Conservation (phyloP, 768 basidiomycete species). For the Postia placenta region DNA sequence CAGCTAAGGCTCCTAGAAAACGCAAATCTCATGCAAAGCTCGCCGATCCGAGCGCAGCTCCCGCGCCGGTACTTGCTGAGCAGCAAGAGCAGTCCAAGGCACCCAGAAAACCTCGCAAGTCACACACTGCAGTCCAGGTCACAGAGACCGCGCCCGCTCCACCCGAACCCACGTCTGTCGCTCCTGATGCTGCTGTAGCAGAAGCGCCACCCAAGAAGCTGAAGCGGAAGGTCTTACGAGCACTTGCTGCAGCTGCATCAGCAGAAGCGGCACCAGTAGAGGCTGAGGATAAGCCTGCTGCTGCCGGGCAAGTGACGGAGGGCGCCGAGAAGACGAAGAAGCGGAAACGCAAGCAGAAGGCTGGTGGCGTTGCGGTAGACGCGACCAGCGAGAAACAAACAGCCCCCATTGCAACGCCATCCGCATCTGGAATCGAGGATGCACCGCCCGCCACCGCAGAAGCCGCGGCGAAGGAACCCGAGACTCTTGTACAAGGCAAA, state of each 20-base stretch:
- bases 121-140: too few species aligned
- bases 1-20: background rate
- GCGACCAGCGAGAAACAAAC: background rate
- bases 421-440: too few species aligned
- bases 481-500: background rate
- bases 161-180: background rate
- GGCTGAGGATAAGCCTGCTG: background rate
- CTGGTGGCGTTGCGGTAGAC: background rate
- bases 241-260: background rate
- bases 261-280: background rate
- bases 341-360: background rate
- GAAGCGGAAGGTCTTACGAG: background rate
- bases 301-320: background rate
- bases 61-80: background rate
- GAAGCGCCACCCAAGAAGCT: background rate
- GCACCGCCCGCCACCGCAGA: too few species aligned
- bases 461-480: background rate
- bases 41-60: background rate
- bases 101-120: background rate
- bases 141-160: background rate
- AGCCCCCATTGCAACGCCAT: too few species aligned
- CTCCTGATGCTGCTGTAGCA: background rate
- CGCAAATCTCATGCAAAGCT: background rate
- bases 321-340: background rate
- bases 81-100: background rate